These are phyloP conservation scores for Populus alba DNA, from an alignment of 345 rosid species.

Conservation along the genomic window DNA sequence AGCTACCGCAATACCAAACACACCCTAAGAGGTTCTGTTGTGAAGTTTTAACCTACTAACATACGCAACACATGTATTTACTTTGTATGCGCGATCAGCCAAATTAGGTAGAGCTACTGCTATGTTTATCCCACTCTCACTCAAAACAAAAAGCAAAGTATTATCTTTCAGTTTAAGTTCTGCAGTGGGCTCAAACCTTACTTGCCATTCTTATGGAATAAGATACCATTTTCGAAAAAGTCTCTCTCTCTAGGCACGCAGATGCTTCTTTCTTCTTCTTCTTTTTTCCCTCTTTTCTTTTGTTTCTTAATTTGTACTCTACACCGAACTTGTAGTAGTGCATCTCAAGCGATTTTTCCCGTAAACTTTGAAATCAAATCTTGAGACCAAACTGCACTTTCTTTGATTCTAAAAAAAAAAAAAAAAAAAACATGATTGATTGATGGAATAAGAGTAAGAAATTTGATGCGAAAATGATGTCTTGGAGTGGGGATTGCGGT, in stretches of 20 bases:
- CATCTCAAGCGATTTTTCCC: slow-evolving; percentile 7
- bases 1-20: too few species aligned
- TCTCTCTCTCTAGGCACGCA: too few species aligned
- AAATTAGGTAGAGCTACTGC: slow-evolving; percentile 22
- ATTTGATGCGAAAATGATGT: slow-evolving; percentile 11
- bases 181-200: background rate
- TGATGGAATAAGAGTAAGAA: background rate
- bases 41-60: slow-evolving; percentile 19
- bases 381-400: slow-evolving; percentile 7
- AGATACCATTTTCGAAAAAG: background rate
- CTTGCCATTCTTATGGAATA: slow-evolving; percentile 12
- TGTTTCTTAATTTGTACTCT: slow-evolving; percentile 12
- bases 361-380: background rate
- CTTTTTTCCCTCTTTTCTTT: background rate
- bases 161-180: slow-evolving; percentile 3
- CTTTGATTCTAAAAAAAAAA: background rate
- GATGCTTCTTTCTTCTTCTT: background rate
- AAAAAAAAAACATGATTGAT: slow-evolving; percentile 14
- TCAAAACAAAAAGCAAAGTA: background rate
- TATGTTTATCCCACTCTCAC: slow-evolving; percentile 8
- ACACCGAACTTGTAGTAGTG: slow-evolving; percentile 3
- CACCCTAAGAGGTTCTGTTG: slow-evolving; percentile 6
- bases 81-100: background rate
- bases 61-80: background rate
- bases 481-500: background rate